Percentiles rank a stretch among this genome's conserved stretches.
Evolutionary conservation across 345 rosid genomes (phyloP).

Genomic region (Salix dunnii): DNA sequence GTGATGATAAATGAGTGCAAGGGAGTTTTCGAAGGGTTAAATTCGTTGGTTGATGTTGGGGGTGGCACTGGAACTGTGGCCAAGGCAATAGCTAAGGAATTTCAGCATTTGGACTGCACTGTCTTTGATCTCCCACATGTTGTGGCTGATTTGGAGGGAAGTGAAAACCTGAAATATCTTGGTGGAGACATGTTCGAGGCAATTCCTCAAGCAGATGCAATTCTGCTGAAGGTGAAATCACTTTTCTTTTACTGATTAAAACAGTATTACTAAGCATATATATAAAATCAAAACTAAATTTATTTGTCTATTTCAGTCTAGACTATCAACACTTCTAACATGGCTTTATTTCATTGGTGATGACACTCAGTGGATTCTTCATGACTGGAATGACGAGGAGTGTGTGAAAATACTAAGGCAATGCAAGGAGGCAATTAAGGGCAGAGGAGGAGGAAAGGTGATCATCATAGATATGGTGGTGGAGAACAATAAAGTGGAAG

Average conservation of each 20-base stretch:
- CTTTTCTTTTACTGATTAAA: background rate
- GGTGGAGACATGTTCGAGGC: background rate
- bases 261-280: background rate
- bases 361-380: conserved; percentile 7
- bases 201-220: conserved; percentile 6
- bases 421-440: conserved; percentile 8
- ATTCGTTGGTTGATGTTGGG: conserved; percentile 24
- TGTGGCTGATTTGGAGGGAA: background rate
- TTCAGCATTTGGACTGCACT: conserved; percentile 11
- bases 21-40: conserved; percentile 12
- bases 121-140: conserved; percentile 21
- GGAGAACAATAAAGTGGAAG: background rate
- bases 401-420: background rate
- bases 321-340: background rate
- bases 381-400: conserved; percentile 8
- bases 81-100: conserved; percentile 14
- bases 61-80: conserved; percentile 27
- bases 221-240: background rate
- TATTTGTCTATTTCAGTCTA: no score
- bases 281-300: background rate
- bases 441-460: background rate
- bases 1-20: background rate
- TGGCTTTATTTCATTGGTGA: background rate
- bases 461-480: conserved; percentile 9
- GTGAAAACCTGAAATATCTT: background rate